Base-by-base conservation (phyloP, 306 rosid species). In the Mimosa pudica region DNA sequence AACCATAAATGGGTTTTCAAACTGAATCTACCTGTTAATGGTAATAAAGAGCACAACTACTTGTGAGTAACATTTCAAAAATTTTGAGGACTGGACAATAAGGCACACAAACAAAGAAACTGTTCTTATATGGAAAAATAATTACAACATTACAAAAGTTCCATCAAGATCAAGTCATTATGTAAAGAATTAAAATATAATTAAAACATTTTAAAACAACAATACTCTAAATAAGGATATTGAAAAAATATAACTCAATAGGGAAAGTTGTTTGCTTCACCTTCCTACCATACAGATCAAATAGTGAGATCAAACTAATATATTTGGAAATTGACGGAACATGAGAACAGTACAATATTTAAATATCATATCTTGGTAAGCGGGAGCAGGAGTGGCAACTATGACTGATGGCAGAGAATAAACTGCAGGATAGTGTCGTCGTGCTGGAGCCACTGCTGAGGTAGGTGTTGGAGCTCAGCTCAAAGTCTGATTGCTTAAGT, bases 401-500 rank as follows among this genome's bases (percentile, higher is more conserved):
- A 24, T 24, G 30, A 24, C 30, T 24, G 30, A 24, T 24, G 30
- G 30, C 30, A 24, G 30, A 24, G 30, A 24, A 24, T 24, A 24
- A 24, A 24, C 30, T 24, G 30, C 30, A 24, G 30, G 30, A 24
- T n/a, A n/a, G n/a, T n/a, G n/a, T n/a, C n/a, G n/a, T n/a, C n/a
- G n/a, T n/a, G n/a, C n/a, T n/a, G 30, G 30, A 24, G 30, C 30
- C 30, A 24, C 30, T 24, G 30, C 30, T 24, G 30, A 24, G 30
- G 30, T 24, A 24, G 30, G 30, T 24, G 30, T 24, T 24, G 30
- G 30, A 24, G 30, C 30, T 24, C 30, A 94, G 78, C 84, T 94
- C 98, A 60, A 86, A 89, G 74, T 88, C 95, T 41, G 79, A 80
- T 78, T 94, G 98, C 89, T 89, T 94, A 74, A 94, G 87, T 75